These are phyloP conservation scores for Globisporangium parvum DNA, from an alignment of 352 stramenopile species.

Conservation along the genomic window DNA sequence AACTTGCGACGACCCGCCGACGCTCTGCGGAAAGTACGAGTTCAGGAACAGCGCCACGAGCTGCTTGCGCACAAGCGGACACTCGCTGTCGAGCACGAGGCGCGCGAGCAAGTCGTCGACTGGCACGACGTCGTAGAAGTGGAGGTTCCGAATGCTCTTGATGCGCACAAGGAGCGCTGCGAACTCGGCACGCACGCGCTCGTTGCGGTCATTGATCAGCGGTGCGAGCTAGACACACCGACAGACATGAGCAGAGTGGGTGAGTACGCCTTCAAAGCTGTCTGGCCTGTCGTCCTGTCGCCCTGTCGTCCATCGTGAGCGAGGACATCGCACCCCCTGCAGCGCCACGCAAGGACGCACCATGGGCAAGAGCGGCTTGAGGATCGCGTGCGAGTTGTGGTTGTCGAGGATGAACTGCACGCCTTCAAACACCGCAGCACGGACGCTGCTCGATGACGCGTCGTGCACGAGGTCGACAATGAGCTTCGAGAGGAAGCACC, in stretches of 20 bases:
- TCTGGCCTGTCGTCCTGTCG: no score
- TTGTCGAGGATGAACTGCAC: constrained; percentile 85
- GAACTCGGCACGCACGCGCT: constrained; percentile 78
- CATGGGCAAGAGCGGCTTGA: constrained; percentile 81
- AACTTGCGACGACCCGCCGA: constrained; percentile 74
- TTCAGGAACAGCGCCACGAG: constrained; percentile 81
- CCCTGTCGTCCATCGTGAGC: no score
- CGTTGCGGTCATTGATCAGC: constrained; percentile 80
- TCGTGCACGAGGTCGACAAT: constrained; percentile 82
- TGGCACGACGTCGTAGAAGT: constrained; percentile 84
- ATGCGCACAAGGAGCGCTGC: constrained; percentile 71
- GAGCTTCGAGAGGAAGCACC: constrained; percentile 77
- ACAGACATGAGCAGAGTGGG: no score
- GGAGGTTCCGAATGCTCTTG: constrained; percentile 83
- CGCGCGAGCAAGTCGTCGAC: constrained; percentile 73
- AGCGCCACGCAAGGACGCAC: no score
- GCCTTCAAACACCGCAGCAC: constrained; percentile 77
- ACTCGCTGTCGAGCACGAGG: constrained; percentile 60
- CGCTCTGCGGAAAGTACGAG: constrained; percentile 84
- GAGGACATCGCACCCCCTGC: no score
- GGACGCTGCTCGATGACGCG: constrained; percentile 62
- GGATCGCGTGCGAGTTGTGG: constrained; percentile 76
- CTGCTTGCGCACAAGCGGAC: constrained; percentile 55
- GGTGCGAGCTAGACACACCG: constrained; percentile 46
- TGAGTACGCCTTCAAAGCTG: no score